Conservation (phyloP, 495 filamentous ascomycete genomes). For the Lasiosphaeria hispida region DNA sequence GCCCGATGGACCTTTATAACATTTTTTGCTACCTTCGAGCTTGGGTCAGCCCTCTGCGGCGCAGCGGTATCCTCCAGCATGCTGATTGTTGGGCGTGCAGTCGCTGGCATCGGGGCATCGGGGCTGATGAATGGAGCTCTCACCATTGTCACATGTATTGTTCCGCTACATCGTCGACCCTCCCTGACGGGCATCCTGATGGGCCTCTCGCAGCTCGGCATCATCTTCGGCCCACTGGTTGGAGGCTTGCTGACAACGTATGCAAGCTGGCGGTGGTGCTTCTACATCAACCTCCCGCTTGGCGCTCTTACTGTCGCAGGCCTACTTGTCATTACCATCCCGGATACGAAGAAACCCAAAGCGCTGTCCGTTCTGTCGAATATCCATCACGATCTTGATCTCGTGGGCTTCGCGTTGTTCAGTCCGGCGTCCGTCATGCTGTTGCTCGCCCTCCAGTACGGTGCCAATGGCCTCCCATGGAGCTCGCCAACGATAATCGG, state of each 20-base stretch:
- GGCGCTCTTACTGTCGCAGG: constrained; percentile 59
- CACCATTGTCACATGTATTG: constrained; percentile 32
- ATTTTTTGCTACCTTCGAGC: constrained; percentile 40
- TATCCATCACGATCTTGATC: constrained; percentile 62
- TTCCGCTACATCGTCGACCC: constrained; percentile 39
- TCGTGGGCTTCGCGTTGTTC: constrained; percentile 61
- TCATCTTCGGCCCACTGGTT: constrained; percentile 63
- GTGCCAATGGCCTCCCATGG: constrained; percentile 66
- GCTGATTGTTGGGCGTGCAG: constrained; percentile 54
- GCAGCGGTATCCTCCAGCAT: constrained; percentile 43
- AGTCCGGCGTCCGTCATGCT: constrained; percentile 66
- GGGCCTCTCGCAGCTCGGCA: constrained; percentile 62
- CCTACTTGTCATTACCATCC: constrained; percentile 52
- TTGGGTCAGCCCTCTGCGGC: constrained; percentile 53
- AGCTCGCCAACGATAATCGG: constrained; percentile 58
- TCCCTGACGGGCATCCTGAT: constrained; percentile 38
- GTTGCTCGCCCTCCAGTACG: constrained; percentile 76
- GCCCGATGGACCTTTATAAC: constrained; percentile 42
- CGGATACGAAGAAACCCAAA: constrained; percentile 43
- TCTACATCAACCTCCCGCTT: constrained; percentile 69
- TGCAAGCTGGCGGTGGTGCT: constrained; percentile 60
- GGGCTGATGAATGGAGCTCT: constrained; percentile 40
- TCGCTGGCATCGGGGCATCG: constrained; percentile 50
- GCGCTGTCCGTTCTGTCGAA: constrained; percentile 25
- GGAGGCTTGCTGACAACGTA: constrained; percentile 51